Base-by-base conservation (phyloP, 139 green algal genomes). In the Zygnema cylindricum region DNA sequence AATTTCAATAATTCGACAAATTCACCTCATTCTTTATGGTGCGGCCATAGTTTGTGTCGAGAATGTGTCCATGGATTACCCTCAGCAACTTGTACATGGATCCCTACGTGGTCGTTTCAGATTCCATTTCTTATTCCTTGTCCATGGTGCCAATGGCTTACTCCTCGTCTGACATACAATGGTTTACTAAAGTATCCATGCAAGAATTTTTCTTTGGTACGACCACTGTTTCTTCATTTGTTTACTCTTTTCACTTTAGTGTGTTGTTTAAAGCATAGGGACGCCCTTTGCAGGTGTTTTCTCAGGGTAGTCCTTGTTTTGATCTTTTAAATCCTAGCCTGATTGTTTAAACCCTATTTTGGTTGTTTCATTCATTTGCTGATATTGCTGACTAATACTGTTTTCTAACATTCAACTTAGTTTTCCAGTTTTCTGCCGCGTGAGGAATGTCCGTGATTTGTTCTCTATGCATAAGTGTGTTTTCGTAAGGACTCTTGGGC, bases 191-290 rank as follows among this genome's bases (percentile, higher is more conserved):
- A 2, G n/a, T 84, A 84, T 63, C 77, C 77, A 7, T 41, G 77
- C 77, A 84, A 84, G 33, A 84, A 84, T 54, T 84, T 43, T 33
- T 84, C 77, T 84, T 54, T 84, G 38, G 38, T 84, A 55, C 49
- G 49, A 63, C n/a, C n/a, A n/a, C n/a, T n/a, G n/a, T n/a, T n/a
- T n/a, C n/a, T 81, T 21, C 21, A 81, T 81, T 21, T 40, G 25
- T 35, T 35, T 30, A 73, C 25, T 30, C 57, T 73, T 30, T 30
- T 73, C 30, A 25, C 25, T 73, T 73, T 73, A 35, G 30, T 73
- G 57, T 25, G 30, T 30, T 73, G 25, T 30, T 73, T 73, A 30
- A 73, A 25, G 57, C 25, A 73, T 73, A 30, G 25, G 57, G 30
- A n/a, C n/a, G n/a, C n/a, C n/a, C n/a, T n/a, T 73, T 35, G 30